Evolutionary conservation across 331 rosid genomes (phyloP).

Genomic region (Saraca asoca): DNA sequence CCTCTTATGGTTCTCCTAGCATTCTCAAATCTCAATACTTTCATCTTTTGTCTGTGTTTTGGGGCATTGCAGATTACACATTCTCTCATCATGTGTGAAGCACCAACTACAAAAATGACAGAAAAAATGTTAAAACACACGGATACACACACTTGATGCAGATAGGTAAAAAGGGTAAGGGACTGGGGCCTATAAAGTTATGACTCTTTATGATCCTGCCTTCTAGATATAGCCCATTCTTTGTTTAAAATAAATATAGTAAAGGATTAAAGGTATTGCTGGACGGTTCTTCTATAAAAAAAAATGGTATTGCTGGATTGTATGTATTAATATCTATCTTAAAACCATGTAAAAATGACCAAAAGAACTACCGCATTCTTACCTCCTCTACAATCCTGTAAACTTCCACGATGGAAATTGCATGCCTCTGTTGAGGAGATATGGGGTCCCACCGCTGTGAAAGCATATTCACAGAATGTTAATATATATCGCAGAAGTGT

Average conservation of each 20-base stretch:
- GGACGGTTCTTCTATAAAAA: no score
- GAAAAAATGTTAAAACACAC: no score
- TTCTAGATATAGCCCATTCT: constrained; percentile 17
- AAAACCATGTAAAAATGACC: constrained; percentile 23
- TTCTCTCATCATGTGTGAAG: not conserved
- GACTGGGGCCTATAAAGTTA: not conserved
- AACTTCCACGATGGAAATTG: constrained; percentile 91
- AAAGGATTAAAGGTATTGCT: constrained; percentile 6
- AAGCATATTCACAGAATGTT: constrained; percentile 30
- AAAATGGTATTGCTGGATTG: constrained; percentile 7
- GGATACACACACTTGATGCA: not conserved
- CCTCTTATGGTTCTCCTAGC: no score
- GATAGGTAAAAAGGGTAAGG: constrained; percentile 4
- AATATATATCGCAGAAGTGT: constrained; percentile 19
- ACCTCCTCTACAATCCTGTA: constrained; percentile 99
- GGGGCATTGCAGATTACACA: not conserved
- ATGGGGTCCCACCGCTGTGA: constrained; percentile 89
- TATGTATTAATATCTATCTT: constrained; percentile 3
- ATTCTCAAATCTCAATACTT: not conserved
- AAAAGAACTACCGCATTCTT: constrained; percentile 21
- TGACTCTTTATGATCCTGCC: constrained; percentile 2
- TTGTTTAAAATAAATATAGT: constrained; percentile 12
- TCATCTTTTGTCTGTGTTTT: not conserved
- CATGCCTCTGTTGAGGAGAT: constrained; percentile 96
- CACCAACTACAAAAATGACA: not conserved